Percentiles rank a stretch among this genome's conserved stretches.
Conservation (phyloP, 2,329 filamentous ascomycete species). For the Westerdykella sp. region DNA sequence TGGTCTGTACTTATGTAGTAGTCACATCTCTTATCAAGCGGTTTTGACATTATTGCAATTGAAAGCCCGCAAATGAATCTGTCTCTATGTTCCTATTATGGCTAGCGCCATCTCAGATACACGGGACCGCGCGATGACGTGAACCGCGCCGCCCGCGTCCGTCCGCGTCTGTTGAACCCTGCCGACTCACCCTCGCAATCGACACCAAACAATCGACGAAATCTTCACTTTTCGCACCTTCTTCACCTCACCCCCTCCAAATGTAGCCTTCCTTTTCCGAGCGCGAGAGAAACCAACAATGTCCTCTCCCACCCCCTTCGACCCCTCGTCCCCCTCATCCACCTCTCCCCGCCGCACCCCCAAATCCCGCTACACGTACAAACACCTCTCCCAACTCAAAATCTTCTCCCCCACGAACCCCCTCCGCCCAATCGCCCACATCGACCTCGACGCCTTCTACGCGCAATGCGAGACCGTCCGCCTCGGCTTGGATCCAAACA, state of each 20-base stretch:
- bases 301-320: constrained; percentile 46
- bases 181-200: no score
- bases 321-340: constrained; percentile 41
- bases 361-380: constrained; percentile 75
- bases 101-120: no score
- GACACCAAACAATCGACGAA: not conserved
- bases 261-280: not conserved
- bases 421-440: constrained; percentile 79
- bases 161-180: no score
- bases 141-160: no score
- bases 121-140: not conserved
- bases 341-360: constrained; percentile 30
- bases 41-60: no score
- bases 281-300: constrained; percentile 15
- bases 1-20: no score
- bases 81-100: no score
- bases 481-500: constrained; percentile 62
- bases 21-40: no score
- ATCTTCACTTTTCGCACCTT: not conserved
- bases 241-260: not conserved
- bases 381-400: constrained; percentile 70
- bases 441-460: constrained; percentile 97
- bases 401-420: constrained; percentile 66
- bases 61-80: no score
- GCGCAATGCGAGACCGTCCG: constrained; percentile 89